Percentiles rank a stretch among this genome's conserved stretches.
These are phyloP conservation scores for Umbelopsis vinacea DNA, from an alignment of 192 early-diverging fungal genomes.

Conservation along the genomic window DNA sequence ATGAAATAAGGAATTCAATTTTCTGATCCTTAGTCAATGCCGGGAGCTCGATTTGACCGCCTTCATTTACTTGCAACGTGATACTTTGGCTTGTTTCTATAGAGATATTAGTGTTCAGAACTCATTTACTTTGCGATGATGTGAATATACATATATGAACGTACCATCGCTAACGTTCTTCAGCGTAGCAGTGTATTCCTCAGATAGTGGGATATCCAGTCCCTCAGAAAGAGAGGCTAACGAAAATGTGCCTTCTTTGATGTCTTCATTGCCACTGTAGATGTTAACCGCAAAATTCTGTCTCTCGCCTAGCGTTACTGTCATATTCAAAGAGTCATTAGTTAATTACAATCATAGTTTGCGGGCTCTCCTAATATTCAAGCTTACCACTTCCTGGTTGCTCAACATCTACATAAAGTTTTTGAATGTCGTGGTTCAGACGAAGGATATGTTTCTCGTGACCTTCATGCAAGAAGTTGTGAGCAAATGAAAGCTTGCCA, in stretches of 20 bases:
- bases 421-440: constrained; percentile 46
- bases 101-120: background rate
- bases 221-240: constrained; percentile 45
- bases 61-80: constrained; percentile 40
- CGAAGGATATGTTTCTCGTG: constrained; percentile 57
- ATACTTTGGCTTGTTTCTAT: background rate
- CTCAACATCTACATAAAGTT: constrained; percentile 39
- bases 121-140: background rate
- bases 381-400: constrained; percentile 42
- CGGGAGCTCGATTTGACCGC: constrained; percentile 48
- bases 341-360: no score
- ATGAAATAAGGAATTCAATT: constrained; percentile 50
- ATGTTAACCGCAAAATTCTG: constrained; percentile 46
- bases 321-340: background rate
- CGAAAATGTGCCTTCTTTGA: constrained; percentile 32
- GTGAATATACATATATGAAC: background rate
- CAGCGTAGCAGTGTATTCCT: constrained; percentile 26
- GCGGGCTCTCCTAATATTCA: background rate
- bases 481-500: constrained; percentile 62
- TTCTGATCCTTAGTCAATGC: constrained; percentile 36
- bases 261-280: constrained; percentile 17
- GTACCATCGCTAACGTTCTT: constrained; percentile 19
- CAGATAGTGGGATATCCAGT: constrained; percentile 27
- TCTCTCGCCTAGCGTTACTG: constrained; percentile 45
- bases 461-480: constrained; percentile 54